Conservation (phyloP, 192 early-diverging fungal species). For the Mortierella hygrophila region DNA sequence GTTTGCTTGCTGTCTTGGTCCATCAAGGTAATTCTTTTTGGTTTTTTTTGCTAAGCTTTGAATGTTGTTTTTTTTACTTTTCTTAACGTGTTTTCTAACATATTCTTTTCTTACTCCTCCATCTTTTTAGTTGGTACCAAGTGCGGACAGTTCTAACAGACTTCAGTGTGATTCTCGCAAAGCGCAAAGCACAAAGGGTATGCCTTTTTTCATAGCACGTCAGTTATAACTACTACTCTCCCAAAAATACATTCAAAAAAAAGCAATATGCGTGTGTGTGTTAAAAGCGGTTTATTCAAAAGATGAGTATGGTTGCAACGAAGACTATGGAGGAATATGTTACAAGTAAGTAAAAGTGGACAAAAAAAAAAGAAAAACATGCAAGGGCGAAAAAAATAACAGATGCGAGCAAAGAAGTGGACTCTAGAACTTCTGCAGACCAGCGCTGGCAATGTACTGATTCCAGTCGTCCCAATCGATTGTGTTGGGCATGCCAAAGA, state of each 20-base stretch:
- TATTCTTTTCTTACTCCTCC: too few species aligned
- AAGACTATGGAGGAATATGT: not conserved
- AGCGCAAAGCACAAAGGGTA: too few species aligned
- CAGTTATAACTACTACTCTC: too few species aligned
- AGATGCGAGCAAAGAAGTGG: not conserved
- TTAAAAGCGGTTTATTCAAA: not conserved
- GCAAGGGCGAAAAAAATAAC: not conserved
- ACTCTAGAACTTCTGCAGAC: constrained; percentile 36
- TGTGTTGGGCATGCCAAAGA: constrained; percentile 53
- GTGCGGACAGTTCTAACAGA: not conserved
- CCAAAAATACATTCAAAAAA: not conserved
- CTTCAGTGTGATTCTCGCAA: too few species aligned
- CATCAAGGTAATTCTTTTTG: constrained; percentile 11
- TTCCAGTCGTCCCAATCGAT: constrained; percentile 59
- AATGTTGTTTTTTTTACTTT: not conserved
- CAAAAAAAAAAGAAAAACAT: not conserved
- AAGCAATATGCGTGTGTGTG: not conserved
- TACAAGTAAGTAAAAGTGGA: constrained; percentile 2
- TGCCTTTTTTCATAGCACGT: too few species aligned
- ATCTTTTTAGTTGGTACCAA: constrained; percentile 26
- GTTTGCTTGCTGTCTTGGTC: constrained; percentile 57
- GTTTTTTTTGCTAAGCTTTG: not conserved
- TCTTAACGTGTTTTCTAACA: not conserved
- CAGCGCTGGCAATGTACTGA: constrained; percentile 46
- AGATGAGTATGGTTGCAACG: not conserved